A percentile compares a stretch with the other conserved stretches of the same genome.
Conservation (phyloP, 2,329 filamentous ascomycete genomes). For the Stachybotrys chartarum region DNA sequence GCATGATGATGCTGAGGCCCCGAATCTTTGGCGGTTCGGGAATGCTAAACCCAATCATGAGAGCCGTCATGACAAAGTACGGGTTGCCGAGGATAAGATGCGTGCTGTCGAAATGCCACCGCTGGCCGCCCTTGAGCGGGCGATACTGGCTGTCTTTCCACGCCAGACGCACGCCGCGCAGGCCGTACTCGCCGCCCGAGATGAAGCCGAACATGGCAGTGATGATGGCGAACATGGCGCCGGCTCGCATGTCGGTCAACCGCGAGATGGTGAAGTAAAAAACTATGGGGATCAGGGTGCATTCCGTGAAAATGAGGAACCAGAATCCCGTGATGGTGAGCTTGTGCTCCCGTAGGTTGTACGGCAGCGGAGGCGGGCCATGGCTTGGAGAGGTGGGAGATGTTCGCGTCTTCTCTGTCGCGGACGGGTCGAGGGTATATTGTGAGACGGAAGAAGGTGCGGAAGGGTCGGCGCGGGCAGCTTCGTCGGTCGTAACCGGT, state of each 20-base stretch:
- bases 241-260: slow-evolving; percentile 10
- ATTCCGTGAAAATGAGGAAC: slow-evolving; percentile 15
- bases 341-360: slow-evolving; percentile 16
- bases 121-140: slow-evolving; percentile 24
- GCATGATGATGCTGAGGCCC: slow-evolving; percentile 31
- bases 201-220: slow-evolving; percentile 39
- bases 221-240: slow-evolving; percentile 34
- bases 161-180: slow-evolving; percentile 30
- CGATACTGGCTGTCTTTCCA: slow-evolving; percentile 28
- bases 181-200: slow-evolving; percentile 36
- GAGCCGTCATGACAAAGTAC: slow-evolving; percentile 31
- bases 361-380: slow-evolving; percentile 8
- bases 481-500: too few relatives aligned
- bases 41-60: slow-evolving; percentile 32
- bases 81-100: slow-evolving; percentile 29
- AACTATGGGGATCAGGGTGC: slow-evolving; percentile 30
- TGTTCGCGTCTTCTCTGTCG: too few relatives aligned
- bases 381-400: too few relatives aligned
- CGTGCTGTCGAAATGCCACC: slow-evolving; percentile 33
- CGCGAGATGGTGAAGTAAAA: slow-evolving; percentile 37
- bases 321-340: slow-evolving; percentile 12
- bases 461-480: too few relatives aligned
- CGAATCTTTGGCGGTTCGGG: slow-evolving; percentile 33
- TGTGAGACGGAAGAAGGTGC: too few relatives aligned
- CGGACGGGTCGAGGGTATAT: too few relatives aligned